Evolutionary conservation across 1,139 yeast species (phyloP).

Genomic region (Pichia terricola): DNA sequence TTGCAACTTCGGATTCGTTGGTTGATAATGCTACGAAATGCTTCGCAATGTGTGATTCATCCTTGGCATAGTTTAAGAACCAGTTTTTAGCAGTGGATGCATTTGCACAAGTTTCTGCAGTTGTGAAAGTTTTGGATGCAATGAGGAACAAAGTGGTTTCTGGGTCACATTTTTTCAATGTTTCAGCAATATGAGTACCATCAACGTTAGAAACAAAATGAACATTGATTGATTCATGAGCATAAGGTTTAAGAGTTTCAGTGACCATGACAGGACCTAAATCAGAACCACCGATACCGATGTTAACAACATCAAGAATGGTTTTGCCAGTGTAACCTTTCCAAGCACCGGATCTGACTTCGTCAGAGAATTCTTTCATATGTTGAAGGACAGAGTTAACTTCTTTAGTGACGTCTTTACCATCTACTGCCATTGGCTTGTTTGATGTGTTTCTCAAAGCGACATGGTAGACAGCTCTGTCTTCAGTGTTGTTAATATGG

Average conservation of each 20-base stretch:
- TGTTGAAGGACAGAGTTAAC: constrained; percentile 86
- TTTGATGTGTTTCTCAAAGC: constrained; percentile 89
- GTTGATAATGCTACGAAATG: constrained; percentile 97
- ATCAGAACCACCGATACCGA: constrained; percentile 98
- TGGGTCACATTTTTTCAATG: constrained; percentile 64
- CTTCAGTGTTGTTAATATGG: constrained; percentile 91
- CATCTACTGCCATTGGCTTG: constrained; percentile 82
- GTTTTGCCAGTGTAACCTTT: constrained; percentile 93
- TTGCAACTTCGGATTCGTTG: constrained; percentile 79
- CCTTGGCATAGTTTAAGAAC: constrained; percentile 68
- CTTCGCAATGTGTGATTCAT: constrained; percentile 71
- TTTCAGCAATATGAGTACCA: constrained; percentile 95
- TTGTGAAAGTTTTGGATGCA: constrained; percentile 97
- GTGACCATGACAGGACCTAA: constrained; percentile 99
- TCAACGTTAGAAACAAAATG: constrained; percentile 97
- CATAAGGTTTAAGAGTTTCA: constrained; percentile 88
- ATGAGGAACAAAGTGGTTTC: constrained; percentile 91
- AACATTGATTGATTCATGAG: constrained; percentile 63
- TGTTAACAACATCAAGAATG: constrained; percentile 90
- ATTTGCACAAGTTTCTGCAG: constrained; percentile 95
- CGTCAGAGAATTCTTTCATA: constrained; percentile 90
- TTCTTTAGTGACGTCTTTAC: constrained; percentile 78
- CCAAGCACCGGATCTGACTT: constrained; percentile 89
- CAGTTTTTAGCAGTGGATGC: constrained; percentile 92
- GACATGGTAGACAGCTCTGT: constrained; percentile 92